phyloP scores from a whole-genome alignment of 108 stramenopile species.

The Nitzschia palea region DNA sequence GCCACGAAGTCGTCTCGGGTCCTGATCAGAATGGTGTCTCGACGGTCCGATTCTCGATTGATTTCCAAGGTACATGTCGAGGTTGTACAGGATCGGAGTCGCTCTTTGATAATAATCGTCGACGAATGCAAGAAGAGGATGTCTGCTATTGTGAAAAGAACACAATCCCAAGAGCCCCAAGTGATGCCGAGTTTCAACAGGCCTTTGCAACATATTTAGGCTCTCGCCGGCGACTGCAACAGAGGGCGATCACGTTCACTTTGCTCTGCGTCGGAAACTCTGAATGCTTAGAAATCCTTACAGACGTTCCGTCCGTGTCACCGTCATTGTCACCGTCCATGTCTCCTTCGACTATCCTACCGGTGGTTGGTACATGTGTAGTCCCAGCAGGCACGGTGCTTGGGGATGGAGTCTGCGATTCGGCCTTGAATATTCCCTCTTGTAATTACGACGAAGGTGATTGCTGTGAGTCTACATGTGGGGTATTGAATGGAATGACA shows the following conservation, averaged over 20 bases:
- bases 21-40: neutral
- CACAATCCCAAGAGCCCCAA: neutral
- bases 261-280: too few relatives aligned
- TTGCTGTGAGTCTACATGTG: too few relatives aligned
- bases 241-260: too few relatives aligned
- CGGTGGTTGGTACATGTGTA: neutral
- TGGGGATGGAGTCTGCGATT: neutral
- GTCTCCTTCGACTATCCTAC: neutral
- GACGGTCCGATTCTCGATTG: neutral
- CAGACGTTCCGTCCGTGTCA: too few relatives aligned
- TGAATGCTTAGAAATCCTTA: too few relatives aligned
- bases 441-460: too few relatives aligned
- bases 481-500: too few relatives aligned
- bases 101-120: neutral
- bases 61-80: neutral
- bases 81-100: neutral
- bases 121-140: neutral
- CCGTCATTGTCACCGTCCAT: neutral
- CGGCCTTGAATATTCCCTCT: too few relatives aligned
- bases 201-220: neutral
- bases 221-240: too few relatives aligned
- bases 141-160: neutral
- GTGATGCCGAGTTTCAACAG: neutral
- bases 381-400: too few relatives aligned
- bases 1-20: neutral